phyloP scores from a whole-genome alignment of 202 grass and related monocot genomes.

The Eragrostis tef region DNA sequence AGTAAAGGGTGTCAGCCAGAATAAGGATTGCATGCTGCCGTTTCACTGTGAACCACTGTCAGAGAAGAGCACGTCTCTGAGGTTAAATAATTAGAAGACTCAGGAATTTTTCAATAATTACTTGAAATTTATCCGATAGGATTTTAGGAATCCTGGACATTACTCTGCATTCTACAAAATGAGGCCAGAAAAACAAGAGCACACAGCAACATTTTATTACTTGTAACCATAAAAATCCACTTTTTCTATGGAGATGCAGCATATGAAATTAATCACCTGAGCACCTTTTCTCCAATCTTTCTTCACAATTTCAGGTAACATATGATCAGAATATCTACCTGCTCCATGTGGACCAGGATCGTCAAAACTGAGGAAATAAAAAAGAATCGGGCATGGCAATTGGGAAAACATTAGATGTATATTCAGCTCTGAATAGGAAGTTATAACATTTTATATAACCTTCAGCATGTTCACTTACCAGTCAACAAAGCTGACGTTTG shows the following conservation, averaged over 20 bases:
- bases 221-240: constrained; percentile 10
- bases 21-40: constrained; percentile 88
- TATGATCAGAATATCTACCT: constrained; percentile 89
- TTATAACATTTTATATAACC: constrained; percentile 21
- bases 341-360: constrained; percentile 96
- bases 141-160: neutral
- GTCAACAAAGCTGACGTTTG: constrained; percentile 98
- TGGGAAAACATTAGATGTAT: constrained; percentile 21
- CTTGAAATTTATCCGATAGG: neutral
- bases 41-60: constrained; percentile 92
- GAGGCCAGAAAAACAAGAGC: constrained; percentile 6
- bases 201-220: constrained; percentile 2
- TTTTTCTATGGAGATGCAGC: constrained; percentile 34
- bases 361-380: constrained; percentile 70
- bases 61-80: too few relatives aligned
- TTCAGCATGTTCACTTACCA: constrained; percentile 61
- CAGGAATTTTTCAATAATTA: neutral
- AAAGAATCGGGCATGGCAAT: constrained; percentile 36
- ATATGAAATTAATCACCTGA: constrained; percentile 71
- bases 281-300: constrained; percentile 97
- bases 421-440: constrained; percentile 25
- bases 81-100: too few relatives aligned
- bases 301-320: constrained; percentile 92
- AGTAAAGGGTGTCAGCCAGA: constrained; percentile 80
- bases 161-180: too few relatives aligned